Evolutionary conservation across 2,329 filamentous ascomycete species (phyloP).

Genomic region (Chaetomiaceae sp.): DNA sequence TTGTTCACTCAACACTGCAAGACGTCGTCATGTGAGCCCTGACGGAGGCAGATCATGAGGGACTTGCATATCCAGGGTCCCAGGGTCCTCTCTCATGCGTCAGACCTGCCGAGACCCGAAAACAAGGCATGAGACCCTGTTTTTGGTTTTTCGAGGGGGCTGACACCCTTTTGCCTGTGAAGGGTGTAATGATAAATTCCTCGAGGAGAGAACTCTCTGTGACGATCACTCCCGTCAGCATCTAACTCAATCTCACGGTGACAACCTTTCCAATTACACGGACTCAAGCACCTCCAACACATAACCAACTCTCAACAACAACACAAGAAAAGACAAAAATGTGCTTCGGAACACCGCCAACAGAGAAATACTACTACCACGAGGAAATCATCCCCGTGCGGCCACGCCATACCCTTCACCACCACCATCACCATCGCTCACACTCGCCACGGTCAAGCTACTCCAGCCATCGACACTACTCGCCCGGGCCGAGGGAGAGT

Average conservation of each 20-base stretch:
- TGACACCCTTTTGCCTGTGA: too few species aligned
- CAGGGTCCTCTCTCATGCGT: not conserved
- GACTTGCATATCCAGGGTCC: not conserved
- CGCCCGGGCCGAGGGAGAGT: conserved; percentile 41
- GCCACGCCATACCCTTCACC: conserved; percentile 34
- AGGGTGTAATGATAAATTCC: too few species aligned
- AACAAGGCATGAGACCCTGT: not conserved
- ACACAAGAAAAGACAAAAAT: conserved; percentile 33
- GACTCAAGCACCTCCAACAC: conserved; percentile 8
- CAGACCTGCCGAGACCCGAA: not conserved
- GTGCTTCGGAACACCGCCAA: conserved; percentile 46
- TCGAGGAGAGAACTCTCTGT: too few species aligned
- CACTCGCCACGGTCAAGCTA: conserved; percentile 34
- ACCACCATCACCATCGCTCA: conserved; percentile 25
- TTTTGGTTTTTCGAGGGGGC: not conserved
- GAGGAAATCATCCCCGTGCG: conserved; percentile 49
- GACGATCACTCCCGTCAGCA: too few species aligned
- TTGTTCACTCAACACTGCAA: not conserved
- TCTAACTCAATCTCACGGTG: too few species aligned
- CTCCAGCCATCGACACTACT: conserved; percentile 29
- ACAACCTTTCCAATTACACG: not conserved
- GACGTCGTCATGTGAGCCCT: not conserved
- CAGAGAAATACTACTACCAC: conserved; percentile 51
- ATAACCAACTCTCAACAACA: not conserved
- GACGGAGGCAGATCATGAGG: not conserved